Conservation (phyloP, 305 asterid species). For the Ruellia speciosa region DNA sequence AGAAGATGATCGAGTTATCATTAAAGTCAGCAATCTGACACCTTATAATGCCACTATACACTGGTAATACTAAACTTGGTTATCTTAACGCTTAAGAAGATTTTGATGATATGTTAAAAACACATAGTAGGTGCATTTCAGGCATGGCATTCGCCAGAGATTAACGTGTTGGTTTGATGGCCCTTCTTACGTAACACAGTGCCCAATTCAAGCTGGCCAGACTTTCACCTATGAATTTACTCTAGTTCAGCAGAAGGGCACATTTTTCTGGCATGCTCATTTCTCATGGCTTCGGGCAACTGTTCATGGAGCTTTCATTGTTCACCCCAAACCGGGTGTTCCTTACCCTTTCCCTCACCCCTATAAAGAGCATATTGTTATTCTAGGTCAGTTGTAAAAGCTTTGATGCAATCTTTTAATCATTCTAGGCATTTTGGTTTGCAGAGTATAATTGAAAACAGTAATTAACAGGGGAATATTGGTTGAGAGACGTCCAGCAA, state of each 20-base stretch:
- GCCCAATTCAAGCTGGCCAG: slow-evolving; percentile 59
- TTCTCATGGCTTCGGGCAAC: slow-evolving; percentile 63
- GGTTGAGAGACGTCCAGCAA: slow-evolving; percentile 39
- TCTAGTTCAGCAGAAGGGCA: slow-evolving; percentile 51
- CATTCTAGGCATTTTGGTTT: not conserved
- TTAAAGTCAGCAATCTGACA: slow-evolving; percentile 36
- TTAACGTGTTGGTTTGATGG: slow-evolving; percentile 64
- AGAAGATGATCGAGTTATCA: slow-evolving; percentile 48
- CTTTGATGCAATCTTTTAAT: not conserved
- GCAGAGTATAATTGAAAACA: not conserved
- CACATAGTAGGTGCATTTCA: not conserved
- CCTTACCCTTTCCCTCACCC: slow-evolving; percentile 60
- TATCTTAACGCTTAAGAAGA: not conserved
- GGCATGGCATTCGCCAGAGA: slow-evolving; percentile 66
- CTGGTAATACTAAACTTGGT: slow-evolving; percentile 28
- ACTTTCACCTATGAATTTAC: slow-evolving; percentile 53
- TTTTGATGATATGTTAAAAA: not conserved
- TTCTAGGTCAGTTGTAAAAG: slow-evolving; percentile 33
- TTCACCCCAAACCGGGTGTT: slow-evolving; percentile 46
- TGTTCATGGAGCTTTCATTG: slow-evolving; percentile 49
- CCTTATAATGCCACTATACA: slow-evolving; percentile 58
- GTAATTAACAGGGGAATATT: slow-evolving; percentile 45
- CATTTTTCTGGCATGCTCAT: slow-evolving; percentile 66
- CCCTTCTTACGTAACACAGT: slow-evolving; percentile 60
- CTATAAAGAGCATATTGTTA: slow-evolving; percentile 40